phyloP scores from a whole-genome alignment of 2,329 filamentous ascomycete species.

The Aspergillus ibericus region DNA sequence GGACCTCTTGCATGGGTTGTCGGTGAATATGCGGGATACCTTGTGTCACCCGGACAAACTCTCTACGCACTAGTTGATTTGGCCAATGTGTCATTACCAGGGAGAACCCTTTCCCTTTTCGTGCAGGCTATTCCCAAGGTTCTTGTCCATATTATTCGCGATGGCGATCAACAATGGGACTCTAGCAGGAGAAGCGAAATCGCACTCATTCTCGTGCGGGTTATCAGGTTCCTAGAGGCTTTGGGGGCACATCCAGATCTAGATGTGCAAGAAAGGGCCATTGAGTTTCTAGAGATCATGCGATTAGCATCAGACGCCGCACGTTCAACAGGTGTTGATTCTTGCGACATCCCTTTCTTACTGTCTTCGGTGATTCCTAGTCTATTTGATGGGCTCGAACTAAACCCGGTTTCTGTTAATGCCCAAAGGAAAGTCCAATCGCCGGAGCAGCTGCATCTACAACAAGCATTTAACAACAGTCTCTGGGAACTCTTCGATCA shows the following conservation, averaged over 20 bases:
- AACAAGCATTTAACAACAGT: conserved; percentile 77
- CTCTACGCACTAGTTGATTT: conserved; percentile 73
- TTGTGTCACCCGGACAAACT: conserved; percentile 69
- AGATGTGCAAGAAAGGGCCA: conserved; percentile 91
- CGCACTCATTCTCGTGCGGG: conserved; percentile 74
- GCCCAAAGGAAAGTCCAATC: conserved; percentile 85
- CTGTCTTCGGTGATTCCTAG: conserved; percentile 88
- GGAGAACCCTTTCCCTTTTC: conserved; percentile 72
- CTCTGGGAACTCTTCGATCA: conserved; percentile 64
- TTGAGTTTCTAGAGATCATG: conserved; percentile 88
- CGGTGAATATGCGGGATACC: conserved; percentile 78
- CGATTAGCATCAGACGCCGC: conserved; percentile 80
- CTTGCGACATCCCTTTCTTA: conserved; percentile 70
- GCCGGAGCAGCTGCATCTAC: conserved; percentile 73
- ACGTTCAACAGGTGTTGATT: conserved; percentile 27
- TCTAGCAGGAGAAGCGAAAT: conserved; percentile 70
- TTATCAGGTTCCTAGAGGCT: conserved; percentile 78
- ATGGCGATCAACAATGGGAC: conserved; percentile 65
- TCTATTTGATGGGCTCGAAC: conserved; percentile 79
- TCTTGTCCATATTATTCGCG: conserved; percentile 70
- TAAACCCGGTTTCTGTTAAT: conserved; percentile 83
- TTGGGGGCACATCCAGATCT: conserved; percentile 79
- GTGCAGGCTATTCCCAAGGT: conserved; percentile 85
- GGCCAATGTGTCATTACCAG: conserved; percentile 57
- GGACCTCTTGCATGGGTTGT: conserved; percentile 79